Base-by-base conservation (phyloP, 768 basidiomycete species). In the Termitomyces sp. region DNA sequence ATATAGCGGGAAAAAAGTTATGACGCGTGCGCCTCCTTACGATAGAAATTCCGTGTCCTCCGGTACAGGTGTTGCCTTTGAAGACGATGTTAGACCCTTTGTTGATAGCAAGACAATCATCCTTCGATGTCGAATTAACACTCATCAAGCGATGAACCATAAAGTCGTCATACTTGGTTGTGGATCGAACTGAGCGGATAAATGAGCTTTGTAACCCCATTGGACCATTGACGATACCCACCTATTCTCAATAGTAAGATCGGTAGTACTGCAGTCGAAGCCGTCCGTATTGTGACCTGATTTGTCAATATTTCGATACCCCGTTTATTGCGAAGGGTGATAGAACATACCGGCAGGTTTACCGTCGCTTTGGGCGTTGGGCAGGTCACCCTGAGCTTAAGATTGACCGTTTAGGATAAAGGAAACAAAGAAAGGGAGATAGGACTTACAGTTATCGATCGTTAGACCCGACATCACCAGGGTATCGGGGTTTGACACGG, bases 41-140 rank as follows among this genome's bases (percentile, higher is more conserved):
- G 27, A 88, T 75, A 4, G 83, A 85, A 59, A 86, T 81, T 29
- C 87, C 86, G 49, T 90, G 87, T 3, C 87, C 86, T 27, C 76
- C 75, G 3, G 71, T 68, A 69, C 87, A 88, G 24, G 70, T 71
- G 65, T 86, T 85, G 26, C 78, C 65, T 54, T 71, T 69, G 71
- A 87, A 75, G 26, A 71, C 39, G 46, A 82, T 79, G 59, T 78
- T 79, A 6, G 70, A 58, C 4, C 76, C 76, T 53, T 65, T 69
- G 58, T 76, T 76, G 53, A 78, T 75, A 20, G 87, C 83, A 26
- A 88, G 69, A 64, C 85, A 88, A 62, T 88, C 86, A 57, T 88
- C 84, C 77, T 64, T 43, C 18, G 42, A 31, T 26, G n/a, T 10
- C 12, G 13, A 2, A 46, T 57, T 4, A 57, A 22, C 29, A 32